These are phyloP conservation scores for Cladosporium sphaerospermum DNA, from an alignment of 2,329 filamentous ascomycete species.

Conservation along the genomic window DNA sequence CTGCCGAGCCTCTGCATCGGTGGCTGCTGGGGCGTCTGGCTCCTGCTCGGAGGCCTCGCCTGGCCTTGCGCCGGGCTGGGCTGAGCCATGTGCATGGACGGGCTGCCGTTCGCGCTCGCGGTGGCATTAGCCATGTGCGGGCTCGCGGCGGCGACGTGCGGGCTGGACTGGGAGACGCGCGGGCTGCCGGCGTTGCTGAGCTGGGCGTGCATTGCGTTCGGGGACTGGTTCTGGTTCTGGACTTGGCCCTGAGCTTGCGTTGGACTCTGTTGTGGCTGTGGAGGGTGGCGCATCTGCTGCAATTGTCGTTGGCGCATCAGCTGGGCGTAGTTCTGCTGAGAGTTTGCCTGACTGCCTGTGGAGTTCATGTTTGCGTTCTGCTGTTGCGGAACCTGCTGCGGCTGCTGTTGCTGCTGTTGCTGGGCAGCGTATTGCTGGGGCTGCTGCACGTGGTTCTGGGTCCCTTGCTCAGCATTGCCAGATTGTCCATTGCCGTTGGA, in stretches of 20 bases:
- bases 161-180: slow-evolving; percentile 24
- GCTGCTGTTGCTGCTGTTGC: not conserved
- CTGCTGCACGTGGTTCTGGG: slow-evolving; percentile 17
- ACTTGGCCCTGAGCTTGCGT: not conserved
- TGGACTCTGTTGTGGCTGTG: slow-evolving; percentile 12
- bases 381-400: not conserved
- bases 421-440: not conserved
- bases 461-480: slow-evolving; percentile 3
- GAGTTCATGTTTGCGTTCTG: not conserved
- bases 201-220: slow-evolving; percentile 20
- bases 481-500: slow-evolving; percentile 15
- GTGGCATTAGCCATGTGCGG: slow-evolving; percentile 10
- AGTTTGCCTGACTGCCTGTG: not conserved
- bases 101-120: slow-evolving; percentile 16
- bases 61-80: slow-evolving; percentile 13
- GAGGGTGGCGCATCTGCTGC: slow-evolving; percentile 18
- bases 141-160: slow-evolving; percentile 23
- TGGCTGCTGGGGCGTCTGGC: slow-evolving; percentile 18
- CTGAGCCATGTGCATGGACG: slow-evolving; percentile 9
- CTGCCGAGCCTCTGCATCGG: slow-evolving; percentile 26
- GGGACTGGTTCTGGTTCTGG: slow-evolving; percentile 14
- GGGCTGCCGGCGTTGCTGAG: slow-evolving; percentile 23
- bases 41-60: slow-evolving; percentile 20
- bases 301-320: slow-evolving; percentile 26
- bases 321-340: slow-evolving; percentile 24